A percentile compares a stretch with the other conserved stretches of the same genome.
Conservation (phyloP, 2,329 filamentous ascomycete species). For the Colletotrichum orchidophilum region DNA sequence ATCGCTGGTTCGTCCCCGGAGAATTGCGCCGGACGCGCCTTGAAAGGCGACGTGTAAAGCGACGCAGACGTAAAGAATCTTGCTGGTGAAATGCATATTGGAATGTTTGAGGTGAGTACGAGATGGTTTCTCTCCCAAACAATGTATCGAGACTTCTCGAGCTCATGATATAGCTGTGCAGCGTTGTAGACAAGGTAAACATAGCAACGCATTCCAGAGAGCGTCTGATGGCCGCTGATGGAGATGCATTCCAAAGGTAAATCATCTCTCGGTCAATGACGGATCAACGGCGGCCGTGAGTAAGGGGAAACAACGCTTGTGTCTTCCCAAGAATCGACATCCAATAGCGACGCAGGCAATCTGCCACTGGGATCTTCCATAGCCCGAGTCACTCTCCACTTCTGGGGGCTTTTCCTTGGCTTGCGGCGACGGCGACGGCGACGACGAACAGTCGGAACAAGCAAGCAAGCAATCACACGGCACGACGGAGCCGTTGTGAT, state of each 20-base stretch:
- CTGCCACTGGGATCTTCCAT: background rate
- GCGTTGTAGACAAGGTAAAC: background rate
- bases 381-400: background rate
- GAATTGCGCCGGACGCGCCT: constrained; percentile 31
- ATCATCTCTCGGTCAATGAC: constrained; percentile 22
- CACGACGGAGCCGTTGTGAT: constrained; percentile 3
- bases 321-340: background rate
- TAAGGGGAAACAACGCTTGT: background rate
- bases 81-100: constrained; percentile 32
- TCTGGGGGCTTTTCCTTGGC: background rate
- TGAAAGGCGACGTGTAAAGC: constrained; percentile 26
- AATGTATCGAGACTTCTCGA: constrained; percentile 27
- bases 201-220: constrained; percentile 34
- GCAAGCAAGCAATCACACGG: background rate
- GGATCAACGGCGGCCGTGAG: background rate
- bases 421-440: background rate
- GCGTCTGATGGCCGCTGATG: constrained; percentile 5
- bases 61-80: constrained; percentile 17
- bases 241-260: constrained; percentile 22
- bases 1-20: constrained; percentile 24
- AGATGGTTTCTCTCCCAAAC: constrained; percentile 1
- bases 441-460: background rate
- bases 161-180: constrained; percentile 31
- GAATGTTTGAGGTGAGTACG: constrained; percentile 9
- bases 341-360: background rate